A percentile compares a stretch with the other conserved stretches of the same genome.
Evolutionary conservation across 83 land plant genomes (phyloP).

Genomic region (Picea abies): DNA sequence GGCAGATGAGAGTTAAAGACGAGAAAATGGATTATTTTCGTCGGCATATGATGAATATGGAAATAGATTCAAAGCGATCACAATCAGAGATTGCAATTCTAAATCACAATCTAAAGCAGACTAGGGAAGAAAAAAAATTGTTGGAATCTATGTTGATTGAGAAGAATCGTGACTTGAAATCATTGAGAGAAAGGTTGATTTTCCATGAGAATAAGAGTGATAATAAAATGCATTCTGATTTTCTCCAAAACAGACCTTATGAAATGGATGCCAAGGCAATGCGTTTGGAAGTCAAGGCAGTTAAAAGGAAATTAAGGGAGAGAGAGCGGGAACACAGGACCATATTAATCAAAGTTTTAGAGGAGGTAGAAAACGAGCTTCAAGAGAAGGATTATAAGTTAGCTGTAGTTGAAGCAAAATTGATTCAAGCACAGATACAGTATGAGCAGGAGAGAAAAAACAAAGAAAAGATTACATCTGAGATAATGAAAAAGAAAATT

Average conservation of each 20-base stretch:
- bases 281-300: conserved; percentile 42
- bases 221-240: background rate
- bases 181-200: conserved; percentile 38
- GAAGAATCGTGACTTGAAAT: conserved; percentile 42
- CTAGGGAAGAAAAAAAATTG: conserved; percentile 48
- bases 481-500: conserved; percentile 20
- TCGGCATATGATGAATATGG: conserved; percentile 63
- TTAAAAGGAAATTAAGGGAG: conserved; percentile 37
- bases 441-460: conserved; percentile 28
- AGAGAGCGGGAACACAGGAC: conserved; percentile 28
- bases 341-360: conserved; percentile 13
- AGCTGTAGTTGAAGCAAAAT: conserved; percentile 39
- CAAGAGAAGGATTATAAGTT: conserved; percentile 31
- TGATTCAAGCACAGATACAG: conserved; percentile 32
- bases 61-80: conserved; percentile 51
- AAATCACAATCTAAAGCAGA: conserved; percentile 35
- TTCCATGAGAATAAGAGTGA: conserved; percentile 13
- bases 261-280: conserved; percentile 21
- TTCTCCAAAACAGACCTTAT: conserved; percentile 7
- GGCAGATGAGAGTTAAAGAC: conserved; percentile 74
- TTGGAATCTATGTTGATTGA: conserved; percentile 44
- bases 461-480: conserved; percentile 6
- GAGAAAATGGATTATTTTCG: conserved; percentile 65
- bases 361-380: conserved; percentile 25
- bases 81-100: conserved; percentile 58